A percentile compares a stretch with the other conserved stretches of the same genome.
Conservation (phyloP, 202 grass and related monocot species). For the Zoysia matrella region DNA sequence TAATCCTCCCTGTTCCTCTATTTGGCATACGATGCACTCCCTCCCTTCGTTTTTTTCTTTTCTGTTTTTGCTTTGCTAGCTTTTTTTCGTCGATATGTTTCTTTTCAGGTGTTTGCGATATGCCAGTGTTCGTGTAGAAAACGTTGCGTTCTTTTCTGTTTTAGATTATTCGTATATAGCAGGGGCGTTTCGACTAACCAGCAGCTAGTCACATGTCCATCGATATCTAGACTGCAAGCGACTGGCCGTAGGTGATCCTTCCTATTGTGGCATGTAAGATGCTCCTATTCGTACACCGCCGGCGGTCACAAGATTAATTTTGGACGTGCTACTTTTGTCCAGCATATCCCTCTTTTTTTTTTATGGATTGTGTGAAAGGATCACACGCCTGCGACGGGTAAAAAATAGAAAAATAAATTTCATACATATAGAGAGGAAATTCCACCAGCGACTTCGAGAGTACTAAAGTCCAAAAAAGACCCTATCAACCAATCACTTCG, state of each 20-base stretch:
- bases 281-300: neutral
- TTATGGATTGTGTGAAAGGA: neutral
- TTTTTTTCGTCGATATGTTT: neutral
- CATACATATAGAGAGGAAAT: neutral
- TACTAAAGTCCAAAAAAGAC: neutral
- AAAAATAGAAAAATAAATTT: neutral
- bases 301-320: neutral
- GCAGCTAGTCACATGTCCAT: neutral
- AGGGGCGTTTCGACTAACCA: neutral
- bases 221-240: neutral
- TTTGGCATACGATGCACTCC: neutral
- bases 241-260: neutral
- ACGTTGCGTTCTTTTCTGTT: neutral
- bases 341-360: neutral
- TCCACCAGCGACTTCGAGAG: neutral
- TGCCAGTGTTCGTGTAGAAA: neutral
- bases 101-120: neutral
- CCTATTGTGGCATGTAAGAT: neutral
- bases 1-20: neutral
- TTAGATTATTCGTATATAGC: neutral
- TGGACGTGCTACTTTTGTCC: neutral
- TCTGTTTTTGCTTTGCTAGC: neutral
- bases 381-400: neutral
- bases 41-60: neutral
- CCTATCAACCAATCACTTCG: neutral